These are phyloP conservation scores for Dendrothele bispora DNA, from an alignment of 768 basidiomycete species.

Conservation along the genomic window DNA sequence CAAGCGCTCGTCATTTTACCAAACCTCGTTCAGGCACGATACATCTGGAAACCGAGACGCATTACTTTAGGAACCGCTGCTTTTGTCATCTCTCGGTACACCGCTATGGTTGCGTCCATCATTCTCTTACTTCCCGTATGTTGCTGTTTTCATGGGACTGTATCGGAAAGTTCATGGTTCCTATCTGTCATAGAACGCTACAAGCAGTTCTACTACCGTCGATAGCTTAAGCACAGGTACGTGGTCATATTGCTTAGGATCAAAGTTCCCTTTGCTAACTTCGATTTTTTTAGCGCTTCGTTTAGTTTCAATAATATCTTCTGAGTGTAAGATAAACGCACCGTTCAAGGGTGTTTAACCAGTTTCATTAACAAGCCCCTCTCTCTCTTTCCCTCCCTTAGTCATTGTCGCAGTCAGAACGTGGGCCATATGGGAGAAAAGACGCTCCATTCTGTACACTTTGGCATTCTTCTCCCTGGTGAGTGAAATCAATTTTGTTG, in stretches of 20 bases:
- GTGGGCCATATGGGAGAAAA: conserved; percentile 27
- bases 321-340: conserved; percentile 13
- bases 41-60: conserved; percentile 14
- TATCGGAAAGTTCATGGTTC: background rate
- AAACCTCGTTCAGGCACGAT: conserved; percentile 11
- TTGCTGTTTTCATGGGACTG: background rate
- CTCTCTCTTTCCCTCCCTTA: conserved; percentile 1
- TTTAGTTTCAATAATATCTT: conserved; percentile 13
- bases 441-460: conserved; percentile 11
- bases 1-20: background rate
- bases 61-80: conserved; percentile 11
- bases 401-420: conserved; percentile 24
- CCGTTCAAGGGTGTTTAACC: background rate
- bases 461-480: conserved; percentile 12
- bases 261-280: background rate
- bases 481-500: background rate
- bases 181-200: background rate
- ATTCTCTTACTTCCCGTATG: conserved; percentile 13
- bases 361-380: background rate
- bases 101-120: conserved; percentile 11
- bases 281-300: conserved; percentile 7
- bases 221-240: conserved; percentile 1
- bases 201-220: background rate
- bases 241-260: background rate
- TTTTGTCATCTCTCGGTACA: conserved; percentile 16